Conservation (phyloP, 805 yeast species). For the Cyberlindnera americana region DNA sequence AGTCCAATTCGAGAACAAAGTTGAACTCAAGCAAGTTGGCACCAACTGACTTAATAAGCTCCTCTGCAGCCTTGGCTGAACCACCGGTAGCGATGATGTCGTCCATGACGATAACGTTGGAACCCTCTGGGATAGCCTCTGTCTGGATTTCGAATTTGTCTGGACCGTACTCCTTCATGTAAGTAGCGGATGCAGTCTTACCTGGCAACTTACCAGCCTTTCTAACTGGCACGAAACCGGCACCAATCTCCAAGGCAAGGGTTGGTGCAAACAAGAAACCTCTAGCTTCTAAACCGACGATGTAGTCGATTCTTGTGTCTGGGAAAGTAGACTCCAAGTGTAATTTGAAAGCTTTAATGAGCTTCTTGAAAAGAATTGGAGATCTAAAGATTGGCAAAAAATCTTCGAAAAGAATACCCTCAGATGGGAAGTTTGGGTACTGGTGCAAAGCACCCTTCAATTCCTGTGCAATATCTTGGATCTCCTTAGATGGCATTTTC, state of each 20-base stretch:
- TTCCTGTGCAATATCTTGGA: slow-evolving; percentile 37
- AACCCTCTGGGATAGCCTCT: slow-evolving; percentile 73
- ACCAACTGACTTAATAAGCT: slow-evolving; percentile 62
- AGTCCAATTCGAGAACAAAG: slow-evolving; percentile 92
- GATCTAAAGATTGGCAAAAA: slow-evolving; percentile 89
- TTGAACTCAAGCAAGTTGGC: slow-evolving; percentile 76
- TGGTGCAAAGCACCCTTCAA: slow-evolving; percentile 57
- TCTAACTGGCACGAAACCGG: slow-evolving; percentile 94
- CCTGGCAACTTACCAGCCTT: slow-evolving; percentile 97
- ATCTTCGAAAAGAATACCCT: slow-evolving; percentile 94
- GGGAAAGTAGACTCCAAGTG: slow-evolving; percentile 59
- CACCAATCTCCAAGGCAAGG: slow-evolving; percentile 81
- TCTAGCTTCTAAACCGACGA: slow-evolving; percentile 94
- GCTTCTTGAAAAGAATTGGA: slow-evolving; percentile 76
- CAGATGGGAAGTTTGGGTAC: slow-evolving; percentile 90
- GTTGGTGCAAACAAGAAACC: slow-evolving; percentile 97
- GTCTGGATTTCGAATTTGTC: slow-evolving; percentile 88
- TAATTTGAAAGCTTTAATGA: slow-evolving; percentile 73
- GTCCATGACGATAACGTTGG: slow-evolving; percentile 84
- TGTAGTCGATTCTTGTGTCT: slow-evolving; percentile 69
- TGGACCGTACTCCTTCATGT: slow-evolving; percentile 87
- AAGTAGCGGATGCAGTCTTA: slow-evolving; percentile 63
- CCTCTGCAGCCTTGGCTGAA: slow-evolving; percentile 91
- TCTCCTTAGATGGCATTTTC: slow-evolving; percentile 21
- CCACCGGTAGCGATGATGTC: slow-evolving; percentile 99